Evolutionary conservation across 2,329 filamentous ascomycete genomes (phyloP).

Genomic region (Paraphaeosphaeria minitans): DNA sequence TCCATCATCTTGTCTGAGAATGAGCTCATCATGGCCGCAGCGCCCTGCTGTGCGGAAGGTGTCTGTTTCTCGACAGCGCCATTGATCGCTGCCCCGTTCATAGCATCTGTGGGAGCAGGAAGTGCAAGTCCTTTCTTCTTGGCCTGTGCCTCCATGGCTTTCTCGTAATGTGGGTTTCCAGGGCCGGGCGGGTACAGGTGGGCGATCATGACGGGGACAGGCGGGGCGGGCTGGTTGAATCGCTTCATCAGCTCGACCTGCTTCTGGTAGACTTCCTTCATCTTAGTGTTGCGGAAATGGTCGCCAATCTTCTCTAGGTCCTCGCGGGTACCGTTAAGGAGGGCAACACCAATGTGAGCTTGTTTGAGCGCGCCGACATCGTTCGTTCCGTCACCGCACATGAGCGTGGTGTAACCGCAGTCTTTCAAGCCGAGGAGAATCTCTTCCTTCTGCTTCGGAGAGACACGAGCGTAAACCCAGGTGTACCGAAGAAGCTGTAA

Average conservation of each 20-base stretch:
- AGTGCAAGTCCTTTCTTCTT: constrained; percentile 72
- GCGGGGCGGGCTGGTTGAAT: constrained; percentile 93
- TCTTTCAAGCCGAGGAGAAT: constrained; percentile 97
- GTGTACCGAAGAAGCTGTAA: constrained; percentile 80
- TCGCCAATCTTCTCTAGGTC: constrained; percentile 91
- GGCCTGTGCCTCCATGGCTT: constrained; percentile 86
- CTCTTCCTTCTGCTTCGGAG: constrained; percentile 98
- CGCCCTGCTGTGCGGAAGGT: constrained; percentile 58
- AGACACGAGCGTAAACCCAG: constrained; percentile 98
- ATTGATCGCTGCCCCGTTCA: constrained; percentile 28
- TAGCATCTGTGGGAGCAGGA: constrained; percentile 51
- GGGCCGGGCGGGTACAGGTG: constrained; percentile 93
- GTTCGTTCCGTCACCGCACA: constrained; percentile 98
- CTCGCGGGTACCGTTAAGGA: constrained; percentile 91
- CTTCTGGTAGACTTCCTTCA: constrained; percentile 99
- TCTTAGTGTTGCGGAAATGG: constrained; percentile 90
- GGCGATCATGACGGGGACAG: constrained; percentile 88
- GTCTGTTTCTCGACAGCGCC: constrained; percentile 27
- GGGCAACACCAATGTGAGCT: constrained; percentile 93
- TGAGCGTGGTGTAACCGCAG: constrained; percentile 95
- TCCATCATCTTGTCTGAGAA: constrained; percentile 89
- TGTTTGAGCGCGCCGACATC: constrained; percentile 98
- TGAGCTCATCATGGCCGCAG: constrained; percentile 81
- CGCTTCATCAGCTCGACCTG: constrained; percentile 88
- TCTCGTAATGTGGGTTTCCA: constrained; percentile 90